Evolutionary conservation across 345 rosid genomes (phyloP).

Genomic region (Populus tremula): DNA sequence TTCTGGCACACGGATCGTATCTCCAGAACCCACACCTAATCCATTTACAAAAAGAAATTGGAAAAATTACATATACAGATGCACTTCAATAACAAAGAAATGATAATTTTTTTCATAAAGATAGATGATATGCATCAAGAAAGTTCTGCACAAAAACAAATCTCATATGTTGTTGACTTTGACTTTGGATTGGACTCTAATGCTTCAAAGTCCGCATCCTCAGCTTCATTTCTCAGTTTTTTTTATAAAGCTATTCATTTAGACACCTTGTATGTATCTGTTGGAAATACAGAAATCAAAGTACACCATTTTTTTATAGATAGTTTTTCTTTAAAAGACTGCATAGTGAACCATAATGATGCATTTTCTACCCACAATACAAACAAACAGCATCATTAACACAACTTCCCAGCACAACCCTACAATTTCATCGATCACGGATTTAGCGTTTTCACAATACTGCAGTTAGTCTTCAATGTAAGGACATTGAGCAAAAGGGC

Average conservation of each 20-base stretch:
- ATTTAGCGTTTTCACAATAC: too few species aligned
- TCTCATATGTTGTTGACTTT: not conserved
- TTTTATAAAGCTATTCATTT: not conserved
- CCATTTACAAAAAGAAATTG: constrained; percentile 20
- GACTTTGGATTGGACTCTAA: not conserved
- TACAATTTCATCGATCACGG: too few species aligned
- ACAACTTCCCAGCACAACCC: too few species aligned
- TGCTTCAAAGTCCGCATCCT: not conserved
- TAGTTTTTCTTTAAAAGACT: not conserved
- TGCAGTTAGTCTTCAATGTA: too few species aligned
- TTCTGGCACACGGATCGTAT: constrained; percentile 59
- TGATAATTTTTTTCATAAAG: not conserved
- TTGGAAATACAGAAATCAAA: not conserved
- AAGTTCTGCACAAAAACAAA: not conserved
- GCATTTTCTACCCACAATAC: too few species aligned
- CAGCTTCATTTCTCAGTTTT: not conserved
- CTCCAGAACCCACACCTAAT: constrained; percentile 84
- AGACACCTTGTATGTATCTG: not conserved
- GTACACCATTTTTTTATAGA: not conserved
- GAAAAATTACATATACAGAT: not conserved
- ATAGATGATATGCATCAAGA: constrained; percentile 1
- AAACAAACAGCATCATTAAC: too few species aligned
- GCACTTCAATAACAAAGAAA: constrained; percentile 4
- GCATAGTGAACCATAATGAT: too few species aligned
- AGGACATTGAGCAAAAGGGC: too few species aligned